Evolutionary conservation across 1,139 yeast genomes (phyloP).

Genomic region (Barnettozyma hawaiiensis): DNA sequence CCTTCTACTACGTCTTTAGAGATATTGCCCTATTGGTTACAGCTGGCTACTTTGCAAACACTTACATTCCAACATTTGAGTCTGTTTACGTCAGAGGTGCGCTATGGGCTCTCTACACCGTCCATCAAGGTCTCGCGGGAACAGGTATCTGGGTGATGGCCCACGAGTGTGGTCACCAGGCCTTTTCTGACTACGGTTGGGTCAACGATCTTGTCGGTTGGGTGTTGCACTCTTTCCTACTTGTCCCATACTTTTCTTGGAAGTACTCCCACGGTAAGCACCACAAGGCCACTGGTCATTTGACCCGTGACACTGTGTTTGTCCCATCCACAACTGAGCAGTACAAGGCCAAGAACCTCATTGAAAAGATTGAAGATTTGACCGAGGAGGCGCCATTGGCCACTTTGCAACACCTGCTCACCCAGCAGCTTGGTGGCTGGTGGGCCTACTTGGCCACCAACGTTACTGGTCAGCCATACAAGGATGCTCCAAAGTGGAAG

Average conservation of each 20-base stretch:
- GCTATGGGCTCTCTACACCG: slow-evolving; percentile 55
- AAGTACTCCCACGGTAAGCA: slow-evolving; percentile 77
- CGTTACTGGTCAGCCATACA: slow-evolving; percentile 71
- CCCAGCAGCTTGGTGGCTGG: slow-evolving; percentile 79
- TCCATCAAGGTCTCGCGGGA: slow-evolving; percentile 59
- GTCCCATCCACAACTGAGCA: slow-evolving; percentile 63
- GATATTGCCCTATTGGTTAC: slow-evolving; percentile 50
- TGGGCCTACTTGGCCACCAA: slow-evolving; percentile 58
- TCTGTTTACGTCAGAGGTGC: slow-evolving; percentile 40
- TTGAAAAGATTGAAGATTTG: slow-evolving; percentile 46
- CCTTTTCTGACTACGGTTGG: slow-evolving; percentile 64
- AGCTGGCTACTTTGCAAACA: slow-evolving; percentile 49
- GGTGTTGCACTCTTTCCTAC: slow-evolving; percentile 69
- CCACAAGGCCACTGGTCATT: slow-evolving; percentile 83
- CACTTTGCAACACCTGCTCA: slow-evolving; percentile 47
- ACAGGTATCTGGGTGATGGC: slow-evolving; percentile 85
- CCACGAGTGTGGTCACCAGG: slow-evolving; percentile 89
- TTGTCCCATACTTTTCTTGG: slow-evolving; percentile 88
- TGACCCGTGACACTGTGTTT: slow-evolving; percentile 78
- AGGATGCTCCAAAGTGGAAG: slow-evolving; percentile 44
- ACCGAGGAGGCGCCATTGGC: slow-evolving; percentile 71
- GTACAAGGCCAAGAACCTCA: slow-evolving; percentile 37
- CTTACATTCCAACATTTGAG: slow-evolving; percentile 48
- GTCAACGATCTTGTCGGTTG: slow-evolving; percentile 78
- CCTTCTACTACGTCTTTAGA: slow-evolving; percentile 59